Base-by-base conservation (phyloP, 2,329 filamentous ascomycete species). In the Aspergillus unguis region DNA sequence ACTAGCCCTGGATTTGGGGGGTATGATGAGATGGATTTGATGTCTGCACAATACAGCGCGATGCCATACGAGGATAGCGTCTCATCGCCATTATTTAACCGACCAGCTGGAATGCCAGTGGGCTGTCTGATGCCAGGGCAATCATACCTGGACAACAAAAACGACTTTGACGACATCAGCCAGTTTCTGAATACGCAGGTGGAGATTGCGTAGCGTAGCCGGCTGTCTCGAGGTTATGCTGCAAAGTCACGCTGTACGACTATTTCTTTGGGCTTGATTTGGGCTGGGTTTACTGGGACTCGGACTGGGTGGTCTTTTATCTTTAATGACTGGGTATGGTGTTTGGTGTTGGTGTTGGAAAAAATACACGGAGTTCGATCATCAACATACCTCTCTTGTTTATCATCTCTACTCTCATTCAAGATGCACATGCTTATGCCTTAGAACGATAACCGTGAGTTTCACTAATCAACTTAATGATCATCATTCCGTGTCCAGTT, bases 101-200 rank as follows among this genome's bases (percentile, higher is more conserved):
- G 69, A 5, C 65, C 64, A 37, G 17, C 17, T 17, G 17, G 17
- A 17, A 60, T 71, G 32, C 61, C 68, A 4, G 62, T 72, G 57
- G 68, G 64, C 5, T 72, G 70, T 54, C 58, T 72, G 38, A 53
- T 65, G 6, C 59, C 65, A 29, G 58, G 56, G 9, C 17, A 17
- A 17, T 60, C 63, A 35, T 64, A 62, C 52, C 55, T 69, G 43
- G 66, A 70, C 36, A 59, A 64, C 26, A 67, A 65, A 46, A 63
- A 48, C 38, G 69, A 71, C 46, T 71, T 69, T 48, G 71, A 73
- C 23, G 71, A 73, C 46, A 71, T 73, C 51, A 71, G 68, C 44
- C 69, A 71, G 52, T 72, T 70, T 49, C 57, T 73, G 27, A 72
- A 73, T 59, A 72, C 69, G 52, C 63, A 68, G 10, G 63, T 65